Percentiles rank a stretch among this genome's conserved stretches.
Evolutionary conservation across 306 rosid species (phyloP).

Genomic region (Quercus ilex): DNA sequence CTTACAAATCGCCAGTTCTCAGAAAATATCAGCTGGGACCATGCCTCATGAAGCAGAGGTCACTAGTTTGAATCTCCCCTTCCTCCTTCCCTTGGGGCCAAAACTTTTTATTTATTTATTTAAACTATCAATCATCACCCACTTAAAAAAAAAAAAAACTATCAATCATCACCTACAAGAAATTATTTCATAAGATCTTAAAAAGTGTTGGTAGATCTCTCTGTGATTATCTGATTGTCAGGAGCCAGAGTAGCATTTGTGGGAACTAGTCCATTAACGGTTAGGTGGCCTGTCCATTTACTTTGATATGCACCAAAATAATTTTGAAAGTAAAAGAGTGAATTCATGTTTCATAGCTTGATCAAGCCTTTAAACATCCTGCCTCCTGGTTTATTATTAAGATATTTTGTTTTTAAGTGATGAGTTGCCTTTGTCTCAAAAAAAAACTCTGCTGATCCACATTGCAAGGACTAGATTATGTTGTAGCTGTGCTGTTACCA

Average conservation of each 20-base stretch:
- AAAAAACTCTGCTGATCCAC: background rate
- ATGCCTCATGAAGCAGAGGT: no score
- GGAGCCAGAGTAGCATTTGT: background rate
- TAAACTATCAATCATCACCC: no score
- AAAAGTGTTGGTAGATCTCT: background rate
- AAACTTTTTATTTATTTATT: no score
- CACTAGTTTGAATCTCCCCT: no score
- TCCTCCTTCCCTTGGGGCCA: no score
- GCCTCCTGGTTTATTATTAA: background rate
- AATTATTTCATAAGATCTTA: background rate
- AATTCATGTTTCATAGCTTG: slow-evolving; percentile 8
- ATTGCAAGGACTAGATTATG: background rate
- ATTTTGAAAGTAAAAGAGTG: background rate
- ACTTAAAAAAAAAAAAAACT: no score
- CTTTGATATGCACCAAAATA: background rate
- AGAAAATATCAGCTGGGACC: no score
- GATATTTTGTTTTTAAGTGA: background rate
- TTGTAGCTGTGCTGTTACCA: background rate
- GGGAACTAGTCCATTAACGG: background rate
- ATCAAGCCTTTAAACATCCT: background rate
- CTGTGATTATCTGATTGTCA: background rate
- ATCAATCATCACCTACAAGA: background rate
- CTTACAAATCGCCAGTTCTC: background rate
- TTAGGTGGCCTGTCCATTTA: background rate
- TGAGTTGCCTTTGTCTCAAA: background rate